Evolutionary conservation across 2,329 filamentous ascomycete genomes (phyloP).

Genomic region (Fusarium xylarioides): DNA sequence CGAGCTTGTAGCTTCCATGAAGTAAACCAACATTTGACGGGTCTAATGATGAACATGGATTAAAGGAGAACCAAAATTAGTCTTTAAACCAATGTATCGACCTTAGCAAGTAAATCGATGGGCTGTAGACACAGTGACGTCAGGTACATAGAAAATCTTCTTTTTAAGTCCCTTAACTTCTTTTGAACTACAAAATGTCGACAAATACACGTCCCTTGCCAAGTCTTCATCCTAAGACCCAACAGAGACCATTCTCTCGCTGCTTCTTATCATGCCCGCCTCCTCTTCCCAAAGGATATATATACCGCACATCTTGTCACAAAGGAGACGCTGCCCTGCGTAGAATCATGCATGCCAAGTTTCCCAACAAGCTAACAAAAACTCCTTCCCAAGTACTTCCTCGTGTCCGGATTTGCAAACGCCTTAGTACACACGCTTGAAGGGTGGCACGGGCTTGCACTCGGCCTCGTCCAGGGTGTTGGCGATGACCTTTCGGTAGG

Average conservation of each 20-base stretch:
- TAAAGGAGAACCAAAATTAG: not conserved
- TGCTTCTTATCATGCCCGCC: slow-evolving; percentile 5
- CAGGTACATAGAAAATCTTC: slow-evolving; percentile 4
- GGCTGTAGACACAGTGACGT: too few species aligned
- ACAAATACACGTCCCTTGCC: slow-evolving; percentile 35
- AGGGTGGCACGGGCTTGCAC: slow-evolving; percentile 95
- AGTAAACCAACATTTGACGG: not conserved
- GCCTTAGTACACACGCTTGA: slow-evolving; percentile 88
- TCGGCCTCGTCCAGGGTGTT: slow-evolving; percentile 92
- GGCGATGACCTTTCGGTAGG: slow-evolving; percentile 84
- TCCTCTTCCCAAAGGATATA: slow-evolving; percentile 39
- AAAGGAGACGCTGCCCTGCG: slow-evolving; percentile 42
- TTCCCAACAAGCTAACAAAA: slow-evolving; percentile 41
- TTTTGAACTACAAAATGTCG: slow-evolving; percentile 34
- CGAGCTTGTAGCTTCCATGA: not conserved
- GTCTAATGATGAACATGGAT: too few species aligned
- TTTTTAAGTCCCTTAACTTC: slow-evolving; percentile 32
- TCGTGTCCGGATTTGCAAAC: slow-evolving; percentile 4
- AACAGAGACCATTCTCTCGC: slow-evolving; percentile 27
- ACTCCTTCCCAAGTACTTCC: slow-evolving; percentile 28
- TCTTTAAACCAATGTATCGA: not conserved
- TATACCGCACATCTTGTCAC: slow-evolving; percentile 42
- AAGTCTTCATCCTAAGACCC: slow-evolving; percentile 14
- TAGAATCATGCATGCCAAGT: slow-evolving; percentile 42
- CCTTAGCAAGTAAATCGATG: not conserved